These are phyloP conservation scores for Closterium sp. DNA, from an alignment of 139 green algal genomes.

Conservation along the genomic window DNA sequence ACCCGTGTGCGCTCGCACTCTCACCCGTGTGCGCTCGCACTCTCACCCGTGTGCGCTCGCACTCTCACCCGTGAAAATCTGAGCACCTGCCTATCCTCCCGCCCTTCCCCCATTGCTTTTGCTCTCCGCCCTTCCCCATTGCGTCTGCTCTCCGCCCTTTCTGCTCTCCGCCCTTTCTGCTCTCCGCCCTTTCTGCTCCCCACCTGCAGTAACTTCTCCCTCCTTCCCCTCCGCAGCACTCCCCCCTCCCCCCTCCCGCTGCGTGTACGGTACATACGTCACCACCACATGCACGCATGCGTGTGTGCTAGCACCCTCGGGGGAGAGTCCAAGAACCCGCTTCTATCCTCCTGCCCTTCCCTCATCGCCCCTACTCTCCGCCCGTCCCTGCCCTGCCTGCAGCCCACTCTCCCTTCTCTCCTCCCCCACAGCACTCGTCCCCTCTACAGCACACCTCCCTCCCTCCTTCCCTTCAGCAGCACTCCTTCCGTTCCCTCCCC, in stretches of 20 bases:
- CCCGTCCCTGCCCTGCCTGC: neutral
- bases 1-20: too few relatives aligned
- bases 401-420: neutral
- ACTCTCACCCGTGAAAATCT: too few relatives aligned
- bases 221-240: neutral
- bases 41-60: too few relatives aligned
- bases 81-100: too few relatives aligned
- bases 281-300: constrained; percentile 3
- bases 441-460: neutral
- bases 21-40: too few relatives aligned
- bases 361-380: neutral
- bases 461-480: neutral
- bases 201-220: neutral
- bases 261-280: constrained; percentile 7
- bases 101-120: too few relatives aligned
- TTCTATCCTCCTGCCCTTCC: neutral
- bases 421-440: too few relatives aligned
- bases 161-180: neutral
- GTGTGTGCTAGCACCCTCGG: neutral
- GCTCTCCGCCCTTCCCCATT: too few relatives aligned
- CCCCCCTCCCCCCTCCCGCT: neutral
- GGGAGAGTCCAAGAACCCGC: neutral
- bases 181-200: neutral
- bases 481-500: neutral
- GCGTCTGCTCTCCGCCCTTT: too few relatives aligned